phyloP scores from a whole-genome alignment of 768 basidiomycete genomes.

The Leucocoprinus leucothites region DNA sequence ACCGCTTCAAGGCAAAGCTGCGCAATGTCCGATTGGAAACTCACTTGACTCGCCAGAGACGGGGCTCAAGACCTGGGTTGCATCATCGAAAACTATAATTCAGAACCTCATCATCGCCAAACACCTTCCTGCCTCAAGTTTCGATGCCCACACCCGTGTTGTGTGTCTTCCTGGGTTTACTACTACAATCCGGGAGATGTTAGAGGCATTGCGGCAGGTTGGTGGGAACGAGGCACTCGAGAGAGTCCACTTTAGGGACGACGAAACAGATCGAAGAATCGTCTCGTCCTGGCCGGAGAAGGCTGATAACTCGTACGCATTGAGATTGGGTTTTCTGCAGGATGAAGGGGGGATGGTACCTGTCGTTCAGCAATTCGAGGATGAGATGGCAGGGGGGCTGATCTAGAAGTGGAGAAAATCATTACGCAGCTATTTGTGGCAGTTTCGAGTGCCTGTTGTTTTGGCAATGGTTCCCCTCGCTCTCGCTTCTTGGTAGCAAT shows the following conservation, averaged over 20 bases:
- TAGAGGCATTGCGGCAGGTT: constrained; percentile 49
- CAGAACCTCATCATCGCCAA: constrained; percentile 50
- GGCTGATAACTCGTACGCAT: constrained; percentile 42
- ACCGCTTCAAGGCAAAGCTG: constrained; percentile 46
- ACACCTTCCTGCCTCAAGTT: constrained; percentile 39
- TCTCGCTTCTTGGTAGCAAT: no score
- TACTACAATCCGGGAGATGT: constrained; percentile 50
- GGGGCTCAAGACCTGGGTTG: constrained; percentile 48
- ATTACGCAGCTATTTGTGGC: not conserved
- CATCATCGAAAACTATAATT: constrained; percentile 47
- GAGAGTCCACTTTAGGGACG: constrained; percentile 45
- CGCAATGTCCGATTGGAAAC: constrained; percentile 52
- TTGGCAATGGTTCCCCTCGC: no score
- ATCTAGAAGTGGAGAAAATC: not conserved
- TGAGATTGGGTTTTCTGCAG: constrained; percentile 39
- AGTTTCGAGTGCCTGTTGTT: not conserved
- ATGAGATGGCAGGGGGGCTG: constrained; percentile 4
- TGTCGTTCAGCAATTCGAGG: constrained; percentile 34
- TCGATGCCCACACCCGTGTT: constrained; percentile 44
- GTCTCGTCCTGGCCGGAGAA: constrained; percentile 46
- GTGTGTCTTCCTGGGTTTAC: constrained; percentile 62
- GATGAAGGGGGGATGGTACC: constrained; percentile 46
- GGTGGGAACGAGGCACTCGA: constrained; percentile 45
- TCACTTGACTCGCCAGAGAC: constrained; percentile 39
- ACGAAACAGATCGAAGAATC: constrained; percentile 37